phyloP scores from a whole-genome alignment of 345 rosid genomes.

The Viola odorata region DNA sequence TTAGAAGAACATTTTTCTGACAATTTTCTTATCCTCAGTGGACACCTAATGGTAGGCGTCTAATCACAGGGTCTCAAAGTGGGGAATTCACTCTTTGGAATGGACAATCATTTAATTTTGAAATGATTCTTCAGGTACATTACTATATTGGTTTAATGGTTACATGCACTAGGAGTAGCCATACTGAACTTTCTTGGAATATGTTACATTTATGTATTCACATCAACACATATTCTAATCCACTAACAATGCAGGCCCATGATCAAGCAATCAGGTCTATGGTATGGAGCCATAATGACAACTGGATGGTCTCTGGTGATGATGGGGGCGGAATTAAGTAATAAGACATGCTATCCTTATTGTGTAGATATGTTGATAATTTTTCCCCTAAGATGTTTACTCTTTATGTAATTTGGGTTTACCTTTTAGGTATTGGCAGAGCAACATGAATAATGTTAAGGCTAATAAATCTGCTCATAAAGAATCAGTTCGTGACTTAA shows the following conservation, averaged over 20 bases:
- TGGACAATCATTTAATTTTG: constrained; percentile 96
- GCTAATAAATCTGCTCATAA: constrained; percentile 92
- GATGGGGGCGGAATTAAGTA: constrained; percentile 97
- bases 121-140: constrained; percentile 93
- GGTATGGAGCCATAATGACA: constrained; percentile 98
- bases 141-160: neutral
- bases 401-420: constrained; percentile 1
- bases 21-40: constrained; percentile 47
- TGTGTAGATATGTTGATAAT: constrained; percentile 2
- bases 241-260: constrained; percentile 58
- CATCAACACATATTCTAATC: too few relatives aligned
- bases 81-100: constrained; percentile 99
- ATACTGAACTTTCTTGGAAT: constrained; percentile 6
- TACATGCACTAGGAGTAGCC: neutral
- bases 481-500: constrained; percentile 86
- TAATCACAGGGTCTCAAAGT: constrained; percentile 93
- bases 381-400: neutral
- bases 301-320: constrained; percentile 98
- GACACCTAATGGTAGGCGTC: constrained; percentile 96
- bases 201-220: neutral
- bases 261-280: constrained; percentile 96
- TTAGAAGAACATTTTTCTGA: constrained; percentile 11
- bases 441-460: constrained; percentile 96
- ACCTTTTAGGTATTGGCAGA: constrained; percentile 87
- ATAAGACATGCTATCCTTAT: neutral